Percentiles rank a stretch among this genome's conserved stretches.
phyloP scores from a whole-genome alignment of 805 yeast genomes.

The Kazachstania kunashirensis region DNA sequence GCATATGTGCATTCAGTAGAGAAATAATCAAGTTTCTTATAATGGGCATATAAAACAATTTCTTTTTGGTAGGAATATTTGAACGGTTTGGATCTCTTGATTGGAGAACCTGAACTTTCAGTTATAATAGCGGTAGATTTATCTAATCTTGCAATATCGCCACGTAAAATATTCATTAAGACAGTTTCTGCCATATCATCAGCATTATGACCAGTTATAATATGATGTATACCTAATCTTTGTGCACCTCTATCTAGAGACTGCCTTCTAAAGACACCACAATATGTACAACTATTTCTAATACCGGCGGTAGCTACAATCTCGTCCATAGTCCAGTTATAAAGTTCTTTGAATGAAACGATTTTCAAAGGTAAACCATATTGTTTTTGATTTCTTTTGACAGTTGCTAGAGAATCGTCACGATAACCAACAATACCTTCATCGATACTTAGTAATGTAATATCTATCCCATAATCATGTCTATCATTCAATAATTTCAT shows the following conservation, averaged over 20 bases:
- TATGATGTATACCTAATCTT: conserved; percentile 73
- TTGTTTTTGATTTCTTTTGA: conserved; percentile 82
- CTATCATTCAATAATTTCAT: conserved; percentile 81
- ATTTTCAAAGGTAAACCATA: conserved; percentile 71
- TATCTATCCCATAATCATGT: conserved; percentile 75
- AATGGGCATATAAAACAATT: conserved; percentile 93
- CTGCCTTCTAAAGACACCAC: conserved; percentile 95
- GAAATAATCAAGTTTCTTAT: conserved; percentile 87
- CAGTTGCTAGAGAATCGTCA: conserved; percentile 95
- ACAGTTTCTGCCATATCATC: conserved; percentile 99
- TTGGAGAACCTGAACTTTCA: conserved; percentile 72
- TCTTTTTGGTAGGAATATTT: conserved; percentile 95
- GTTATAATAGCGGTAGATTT: conserved; percentile 82
- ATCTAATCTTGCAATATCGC: conserved; percentile 91
- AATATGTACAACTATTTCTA: conserved; percentile 90
- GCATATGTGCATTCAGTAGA: conserved; percentile 97
- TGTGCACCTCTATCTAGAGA: conserved; percentile 95
- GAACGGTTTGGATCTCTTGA: conserved; percentile 90
- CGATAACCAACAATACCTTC: conserved; percentile 97
- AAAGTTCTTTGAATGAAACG: conserved; percentile 77
- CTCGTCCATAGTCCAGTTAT: conserved; percentile 98
- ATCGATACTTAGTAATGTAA: conserved; percentile 78
- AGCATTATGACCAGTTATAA: conserved; percentile 97
- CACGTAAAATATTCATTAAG: conserved; percentile 84
- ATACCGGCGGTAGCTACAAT: conserved; percentile 91